Conservation (phyloP, 1,139 yeast species). For the Candida sp. region DNA sequence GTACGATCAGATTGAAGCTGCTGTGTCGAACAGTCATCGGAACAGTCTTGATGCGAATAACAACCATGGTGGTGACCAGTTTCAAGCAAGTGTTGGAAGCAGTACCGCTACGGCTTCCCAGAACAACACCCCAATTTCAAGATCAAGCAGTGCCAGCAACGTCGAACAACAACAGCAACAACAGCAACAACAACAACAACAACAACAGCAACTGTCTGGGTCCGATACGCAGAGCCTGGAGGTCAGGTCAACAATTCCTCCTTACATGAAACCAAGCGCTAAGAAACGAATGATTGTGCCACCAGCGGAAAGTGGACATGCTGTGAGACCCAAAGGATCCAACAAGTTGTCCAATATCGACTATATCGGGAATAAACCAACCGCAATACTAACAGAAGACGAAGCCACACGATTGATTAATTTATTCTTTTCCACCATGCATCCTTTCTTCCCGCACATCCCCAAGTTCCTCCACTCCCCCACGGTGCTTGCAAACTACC, state of each 20-base stretch:
- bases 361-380: constrained; percentile 57
- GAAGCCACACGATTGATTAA: constrained; percentile 71
- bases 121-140: neutral
- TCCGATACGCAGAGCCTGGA: neutral
- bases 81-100: neutral
- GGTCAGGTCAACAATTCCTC: constrained; percentile 13
- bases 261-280: constrained; percentile 17
- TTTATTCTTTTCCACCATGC: constrained; percentile 77
- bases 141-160: neutral
- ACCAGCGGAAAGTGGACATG: constrained; percentile 50
- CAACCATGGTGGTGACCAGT: neutral
- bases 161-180: neutral
- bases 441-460: constrained; percentile 88
- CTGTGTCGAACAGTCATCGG: constrained; percentile 9
- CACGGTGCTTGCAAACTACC: constrained; percentile 72
- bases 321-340: constrained; percentile 56
- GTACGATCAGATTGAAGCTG: constrained; percentile 50
- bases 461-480: constrained; percentile 76
- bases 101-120: neutral
- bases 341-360: constrained; percentile 61
- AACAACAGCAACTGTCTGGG: neutral
- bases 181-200: neutral
- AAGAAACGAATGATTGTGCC: constrained; percentile 23
- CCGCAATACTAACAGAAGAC: constrained; percentile 62
- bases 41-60: constrained; percentile 7